Evolutionary conservation across 331 rosid species (phyloP).

Genomic region (Pyrus hybrid): DNA sequence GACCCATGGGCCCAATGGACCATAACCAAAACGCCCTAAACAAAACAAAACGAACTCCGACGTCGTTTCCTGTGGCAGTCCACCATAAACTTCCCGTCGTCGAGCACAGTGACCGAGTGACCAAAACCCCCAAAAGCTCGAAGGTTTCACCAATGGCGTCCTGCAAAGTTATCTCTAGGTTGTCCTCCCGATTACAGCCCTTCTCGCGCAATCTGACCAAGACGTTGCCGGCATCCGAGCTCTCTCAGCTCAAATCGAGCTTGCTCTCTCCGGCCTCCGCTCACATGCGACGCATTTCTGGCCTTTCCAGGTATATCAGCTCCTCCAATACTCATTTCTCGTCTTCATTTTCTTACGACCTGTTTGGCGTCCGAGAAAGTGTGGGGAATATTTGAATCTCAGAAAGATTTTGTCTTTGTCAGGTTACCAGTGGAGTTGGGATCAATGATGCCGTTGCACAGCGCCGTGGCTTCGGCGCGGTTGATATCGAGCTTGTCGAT

Average conservation of each 20-base stretch:
- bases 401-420: background rate
- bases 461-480: conserved; percentile 77
- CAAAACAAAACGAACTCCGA: background rate
- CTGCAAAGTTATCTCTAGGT: conserved; percentile 40
- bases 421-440: conserved; percentile 67
- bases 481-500: conserved; percentile 63
- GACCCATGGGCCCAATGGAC: background rate
- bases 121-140: background rate
- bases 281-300: conserved; percentile 26
- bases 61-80: background rate
- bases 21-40: background rate
- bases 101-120: background rate
- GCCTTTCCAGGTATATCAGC: conserved; percentile 47
- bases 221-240: conserved; percentile 18
- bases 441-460: conserved; percentile 69
- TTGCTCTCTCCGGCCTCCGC: conserved; percentile 20
- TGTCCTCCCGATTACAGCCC: conserved; percentile 42
- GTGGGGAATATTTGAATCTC: background rate
- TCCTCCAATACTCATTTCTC: background rate
- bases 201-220: conserved; percentile 28
- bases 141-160: conserved; percentile 42
- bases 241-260: conserved; percentile 23
- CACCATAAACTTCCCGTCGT: background rate
- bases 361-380: background rate
- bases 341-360: background rate